These are phyloP conservation scores for Fusarium pininemorale DNA, from an alignment of 2,329 filamentous ascomycete genomes.

Conservation along the genomic window DNA sequence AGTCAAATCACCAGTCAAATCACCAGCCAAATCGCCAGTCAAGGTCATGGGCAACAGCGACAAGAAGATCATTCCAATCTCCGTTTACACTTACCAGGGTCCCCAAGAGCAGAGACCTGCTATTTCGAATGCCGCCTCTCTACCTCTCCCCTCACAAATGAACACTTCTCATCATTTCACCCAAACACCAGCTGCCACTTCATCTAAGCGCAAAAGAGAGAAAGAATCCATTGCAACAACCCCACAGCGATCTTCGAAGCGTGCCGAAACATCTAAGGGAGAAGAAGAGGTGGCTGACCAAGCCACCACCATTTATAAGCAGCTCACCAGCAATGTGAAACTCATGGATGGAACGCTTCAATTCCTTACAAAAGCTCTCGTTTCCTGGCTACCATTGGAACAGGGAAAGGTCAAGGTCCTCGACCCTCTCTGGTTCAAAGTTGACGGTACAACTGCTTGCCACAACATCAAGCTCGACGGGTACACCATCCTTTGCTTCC, in stretches of 20 bases:
- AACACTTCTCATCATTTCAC: background rate
- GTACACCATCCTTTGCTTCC: background rate
- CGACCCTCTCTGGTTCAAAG: constrained; percentile 11
- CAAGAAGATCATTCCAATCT: background rate
- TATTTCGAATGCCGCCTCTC: fast-evolving
- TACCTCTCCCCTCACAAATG: background rate
- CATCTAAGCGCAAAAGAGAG: constrained; percentile 4
- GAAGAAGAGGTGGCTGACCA: background rate
- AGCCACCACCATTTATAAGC: background rate
- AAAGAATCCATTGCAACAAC: background rate
- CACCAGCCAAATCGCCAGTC: background rate
- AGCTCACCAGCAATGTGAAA: background rate
- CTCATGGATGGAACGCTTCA: background rate
- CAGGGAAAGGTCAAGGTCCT: background rate
- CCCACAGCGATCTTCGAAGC: background rate
- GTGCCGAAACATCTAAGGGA: background rate
- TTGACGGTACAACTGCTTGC: background rate
- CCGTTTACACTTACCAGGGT: background rate
- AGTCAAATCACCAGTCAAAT: background rate
- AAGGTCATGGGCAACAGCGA: background rate
- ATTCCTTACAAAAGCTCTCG: background rate
- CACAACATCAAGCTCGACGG: background rate
- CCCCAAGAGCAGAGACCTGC: background rate
- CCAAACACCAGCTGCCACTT: too few species aligned
- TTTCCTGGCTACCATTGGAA: background rate